Evolutionary conservation across 2,329 filamentous ascomycete genomes (phyloP), one percentile per base, ranked within the genome.

Genomic region (Aspergillus caelatus): DNA sequence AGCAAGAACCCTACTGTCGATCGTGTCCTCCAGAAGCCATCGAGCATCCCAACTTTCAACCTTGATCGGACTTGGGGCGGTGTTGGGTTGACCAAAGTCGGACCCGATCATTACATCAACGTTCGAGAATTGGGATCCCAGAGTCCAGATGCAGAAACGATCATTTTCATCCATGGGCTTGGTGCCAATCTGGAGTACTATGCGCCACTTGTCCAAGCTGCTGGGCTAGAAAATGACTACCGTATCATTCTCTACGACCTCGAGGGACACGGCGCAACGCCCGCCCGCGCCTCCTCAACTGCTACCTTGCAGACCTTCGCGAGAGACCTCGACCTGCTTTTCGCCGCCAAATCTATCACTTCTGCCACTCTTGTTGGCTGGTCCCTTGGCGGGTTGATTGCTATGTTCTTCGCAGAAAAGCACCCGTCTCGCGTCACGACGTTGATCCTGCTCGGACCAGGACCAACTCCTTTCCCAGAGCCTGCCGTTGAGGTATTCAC

Each of bases 151-250:
- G 16, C 71, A 66, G 14, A 71, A 2, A 68, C 78, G 0, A 71
- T 84, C 8, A 72, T 86, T 28, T 86, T 87, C 65, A 72, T 88
- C n/a, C 85, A 87, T 64, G 85, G 85, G 7, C 77, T 88, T 0
- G 85, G 84, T 4, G 82, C 80, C 2, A 82, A 78, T 1, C 75
- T 75, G 3, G 77, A 80, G 4, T 82, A 75, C 67, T 87, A 78
- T 70, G 72, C 70, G 0, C 83, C 85, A 0, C 69, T 87, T 8
- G 75, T 85, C 30, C 48, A 52, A 7, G 14, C 48, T 10, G 64
- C 75, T 0, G 65, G 70, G 1, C 66, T 82, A 0, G 61, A 66
- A 5, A 64, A 72, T 14, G 67, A 71, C 2, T 71, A 78, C 66
- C 74, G 68, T 1, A 63, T 80, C 7, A 80, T 84, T 63, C 69